Base-by-base conservation (phyloP, 2,329 filamentous ascomycete genomes). In the Curvularia sp. region DNA sequence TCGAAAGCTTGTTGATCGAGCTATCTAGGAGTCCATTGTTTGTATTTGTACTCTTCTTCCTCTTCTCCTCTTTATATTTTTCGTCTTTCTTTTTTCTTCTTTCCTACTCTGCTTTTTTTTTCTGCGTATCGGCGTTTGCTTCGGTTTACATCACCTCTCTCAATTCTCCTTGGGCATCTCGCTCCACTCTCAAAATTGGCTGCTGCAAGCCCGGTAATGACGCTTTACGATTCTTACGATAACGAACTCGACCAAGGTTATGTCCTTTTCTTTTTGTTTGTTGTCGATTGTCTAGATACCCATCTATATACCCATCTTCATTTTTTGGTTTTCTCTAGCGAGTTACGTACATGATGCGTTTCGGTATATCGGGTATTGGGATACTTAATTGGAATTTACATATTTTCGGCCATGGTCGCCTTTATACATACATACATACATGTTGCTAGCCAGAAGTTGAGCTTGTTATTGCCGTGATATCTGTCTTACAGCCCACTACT, bases 171-270 rank as follows among this genome's bases (percentile, higher is more conserved):
- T 12, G 15, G 27, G 15, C 45, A 21, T 34, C 27, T 19, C 30
- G 25, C 42, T 49, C 43, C 43, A 41, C 54, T 53, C 47, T 50
- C 49, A 28, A 30, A 21, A 53, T 30, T 43, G 55, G 55, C 49
- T 42, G 23, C n/a, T 32, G 48, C 36, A 53, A 27, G 53, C 55
- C 55, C 36, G 50, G 55, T 57, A 57, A 57, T 57, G 32, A 57
- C 15, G 49, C 55, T 39, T 23, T 57, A 57, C 23, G 55, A 57
- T 57, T 57, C 55, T 54, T 30, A 57, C 50, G 55, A 38, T 57
- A 53, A 54, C 55, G 55, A 56, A 52, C 46, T 49, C 28, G 48
- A 53, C 36, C 27, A 19, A 57, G 55, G 55, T 45, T 57, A 57
- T 57, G 41, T 41, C 55, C 50, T 53, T 54, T 57, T 54, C 45